Evolutionary conservation across 2,329 filamentous ascomycete genomes (phyloP).

Genomic region (Leptographium wingfieldii): DNA sequence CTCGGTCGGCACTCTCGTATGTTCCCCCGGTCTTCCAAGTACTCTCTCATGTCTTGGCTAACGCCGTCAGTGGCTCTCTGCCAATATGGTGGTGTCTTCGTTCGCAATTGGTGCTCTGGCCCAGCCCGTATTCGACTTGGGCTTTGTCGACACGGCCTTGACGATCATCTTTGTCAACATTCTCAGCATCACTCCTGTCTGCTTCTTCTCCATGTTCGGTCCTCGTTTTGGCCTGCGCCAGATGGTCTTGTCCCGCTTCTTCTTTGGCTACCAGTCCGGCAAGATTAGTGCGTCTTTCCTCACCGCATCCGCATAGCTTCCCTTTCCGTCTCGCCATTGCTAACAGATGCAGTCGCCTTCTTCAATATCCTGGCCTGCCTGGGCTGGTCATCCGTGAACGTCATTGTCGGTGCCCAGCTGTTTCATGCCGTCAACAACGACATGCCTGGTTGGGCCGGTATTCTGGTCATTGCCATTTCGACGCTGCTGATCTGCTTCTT

Average conservation of each 20-base stretch:
- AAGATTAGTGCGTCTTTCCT: conserved; percentile 44
- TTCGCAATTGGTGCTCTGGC: conserved; percentile 65
- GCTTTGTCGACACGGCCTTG: conserved; percentile 60
- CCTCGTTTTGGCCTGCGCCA: conserved; percentile 47
- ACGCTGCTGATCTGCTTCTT: conserved; percentile 61
- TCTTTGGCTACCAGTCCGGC: conserved; percentile 47
- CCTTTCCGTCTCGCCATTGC: not conserved
- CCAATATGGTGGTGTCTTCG: conserved; percentile 65
- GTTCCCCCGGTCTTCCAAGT: conserved; percentile 13
- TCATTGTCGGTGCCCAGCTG: conserved; percentile 68
- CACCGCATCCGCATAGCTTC: not conserved
- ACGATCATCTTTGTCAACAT: conserved; percentile 65
- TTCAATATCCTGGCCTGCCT: conserved; percentile 60
- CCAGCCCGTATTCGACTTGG: conserved; percentile 54
- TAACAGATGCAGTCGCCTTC: conserved; percentile 40
- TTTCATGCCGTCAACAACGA: conserved; percentile 58
- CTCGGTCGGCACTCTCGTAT: conserved; percentile 61
- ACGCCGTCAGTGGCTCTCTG: conserved; percentile 51
- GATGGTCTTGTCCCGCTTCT: conserved; percentile 47
- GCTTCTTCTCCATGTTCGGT: conserved; percentile 42
- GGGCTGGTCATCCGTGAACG: conserved; percentile 67
- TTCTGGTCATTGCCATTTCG: conserved; percentile 57
- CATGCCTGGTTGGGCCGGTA: conserved; percentile 61
- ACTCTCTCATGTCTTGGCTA: not conserved
- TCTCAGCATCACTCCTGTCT: conserved; percentile 43